Base-by-base conservation (phyloP, 345 rosid species). In the Camelina hispida region DNA sequence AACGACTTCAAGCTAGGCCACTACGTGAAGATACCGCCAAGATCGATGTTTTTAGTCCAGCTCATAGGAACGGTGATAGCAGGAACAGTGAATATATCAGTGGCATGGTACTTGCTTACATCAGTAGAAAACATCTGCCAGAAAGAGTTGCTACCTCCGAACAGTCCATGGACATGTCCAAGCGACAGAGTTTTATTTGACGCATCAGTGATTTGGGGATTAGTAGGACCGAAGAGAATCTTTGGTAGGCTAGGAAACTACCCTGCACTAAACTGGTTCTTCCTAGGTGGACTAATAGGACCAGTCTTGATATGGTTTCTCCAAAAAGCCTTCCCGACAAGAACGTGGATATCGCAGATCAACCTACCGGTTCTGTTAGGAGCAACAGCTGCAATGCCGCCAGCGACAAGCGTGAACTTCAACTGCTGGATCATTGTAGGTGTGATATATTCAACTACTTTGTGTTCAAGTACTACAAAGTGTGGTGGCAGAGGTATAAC, bases 91-190 rank as follows among this genome's bases (percentile, higher is more conserved):
- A 83, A 85, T 12, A 71, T 81, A 15, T 70, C 77, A 51, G 87
- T 84, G 34, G 89, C 86, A 7, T 78, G 89, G 91, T 84, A 79
- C 78, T 70, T 84, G 56, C 81, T 83, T 22, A 81, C 78, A 7
- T 76, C 77, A 15, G 78, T 87, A 28, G 83, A 85, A 34, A 81
- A 85, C 82, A 84, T 87, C 7, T 87, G 89, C 66, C 78, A 87
- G 13, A 77, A 72, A 10, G 62, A 84, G 60, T 69, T 82, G 2
- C 91, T 87, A 25, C 89, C 91, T 25, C 79, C 83, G 6, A 78
- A 84, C 77, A 84, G 89, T 76, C 86, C 89, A 10, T 85, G 91
- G 89, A 84, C 87, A 47, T 85, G 89, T 73, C 91, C 89, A 1
- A 38, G 80, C 2, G 89, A 87, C 64, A 78, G 83, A 7, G 87